Base-by-base conservation (phyloP, 768 basidiomycete genomes). In the Boletus eberwhitei region DNA sequence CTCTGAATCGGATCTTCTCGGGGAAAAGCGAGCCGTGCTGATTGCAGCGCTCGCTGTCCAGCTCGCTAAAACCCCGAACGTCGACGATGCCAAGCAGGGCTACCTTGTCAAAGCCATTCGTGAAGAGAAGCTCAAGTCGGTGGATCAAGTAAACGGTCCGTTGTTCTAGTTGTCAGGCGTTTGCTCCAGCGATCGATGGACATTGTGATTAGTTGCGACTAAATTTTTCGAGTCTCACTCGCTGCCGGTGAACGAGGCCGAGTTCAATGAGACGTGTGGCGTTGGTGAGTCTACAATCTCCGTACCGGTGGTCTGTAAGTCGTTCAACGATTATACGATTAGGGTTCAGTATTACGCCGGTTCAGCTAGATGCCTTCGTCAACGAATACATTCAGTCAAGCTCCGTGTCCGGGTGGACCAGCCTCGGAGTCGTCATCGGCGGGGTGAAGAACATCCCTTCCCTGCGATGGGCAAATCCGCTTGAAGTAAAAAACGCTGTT, bases 131-230 rank as follows among this genome's bases (percentile, higher is more conserved):
- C 71, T 98, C 54, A 90, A 87, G 72, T 83, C 80, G 34, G 79
- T 83, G 4, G 96, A 98, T 69, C 95, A 98, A 76, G 84, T 97
- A 24, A 77, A 81, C 50, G 95, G 95, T 93, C 63, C 62, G 85
- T 71, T 36, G 12, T 47, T 38, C 26, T 32, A 38, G 41, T 19
- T 45, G 34, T 34, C 32, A 19, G 35, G 16, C 32, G 17, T 37
- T 29, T 48, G 24, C 43, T 11, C 41, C 32, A 42, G n/a, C 50
- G 19, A 53, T 56, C 14, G 24, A 52, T 48, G 32, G 37, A 55
- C 53, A 37, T 50, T 42, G 45, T n/a, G n/a, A 13, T 46, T 38
- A 62, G 61, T 52, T 62, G 91, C 90, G 14, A 75, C 83, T 21
- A 93, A 87, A 70, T 94, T 87, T 66, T 61, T 88, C 19, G 86